These are phyloP conservation scores for Fusarium floridanum DNA, from an alignment of 2,329 filamentous ascomycete genomes.

Conservation along the genomic window DNA sequence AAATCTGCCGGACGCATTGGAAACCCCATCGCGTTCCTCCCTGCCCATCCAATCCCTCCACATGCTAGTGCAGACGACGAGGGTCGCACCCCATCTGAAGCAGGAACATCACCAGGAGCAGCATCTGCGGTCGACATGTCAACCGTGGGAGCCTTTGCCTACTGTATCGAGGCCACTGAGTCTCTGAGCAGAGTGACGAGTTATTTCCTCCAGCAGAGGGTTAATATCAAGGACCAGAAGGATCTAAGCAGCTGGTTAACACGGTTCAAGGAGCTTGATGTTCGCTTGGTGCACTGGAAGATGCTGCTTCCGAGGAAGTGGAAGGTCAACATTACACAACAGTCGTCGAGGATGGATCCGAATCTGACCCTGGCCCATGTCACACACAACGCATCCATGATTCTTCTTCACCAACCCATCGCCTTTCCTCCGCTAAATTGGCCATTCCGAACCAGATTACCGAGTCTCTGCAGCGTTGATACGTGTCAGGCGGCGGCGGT, in stretches of 20 bases:
- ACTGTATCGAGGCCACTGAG: constrained; percentile 59
- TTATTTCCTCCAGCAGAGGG: constrained; percentile 57
- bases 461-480: constrained; percentile 57
- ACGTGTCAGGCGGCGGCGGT: constrained; percentile 58
- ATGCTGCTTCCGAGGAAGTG: constrained; percentile 38
- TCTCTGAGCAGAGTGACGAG: constrained; percentile 56
- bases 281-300: constrained; percentile 50
- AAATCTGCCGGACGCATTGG: constrained; percentile 50
- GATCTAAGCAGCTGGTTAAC: constrained; percentile 56
- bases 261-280: constrained; percentile 60
- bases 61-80: constrained; percentile 7
- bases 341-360: constrained; percentile 55
- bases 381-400: constrained; percentile 61
- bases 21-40: constrained; percentile 50
- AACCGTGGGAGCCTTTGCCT: constrained; percentile 58
- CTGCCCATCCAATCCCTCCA: constrained; percentile 28
- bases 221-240: constrained; percentile 52
- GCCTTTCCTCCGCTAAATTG: constrained; percentile 56
- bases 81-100: constrained; percentile 21
- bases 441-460: constrained; percentile 52
- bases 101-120: constrained; percentile 23
- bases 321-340: constrained; percentile 35
- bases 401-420: constrained; percentile 60
- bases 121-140: constrained; percentile 48
- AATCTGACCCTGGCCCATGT: constrained; percentile 62